These are phyloP conservation scores for Barnettozyma siamensis DNA, from an alignment of 805 yeast genomes.

Conservation along the genomic window DNA sequence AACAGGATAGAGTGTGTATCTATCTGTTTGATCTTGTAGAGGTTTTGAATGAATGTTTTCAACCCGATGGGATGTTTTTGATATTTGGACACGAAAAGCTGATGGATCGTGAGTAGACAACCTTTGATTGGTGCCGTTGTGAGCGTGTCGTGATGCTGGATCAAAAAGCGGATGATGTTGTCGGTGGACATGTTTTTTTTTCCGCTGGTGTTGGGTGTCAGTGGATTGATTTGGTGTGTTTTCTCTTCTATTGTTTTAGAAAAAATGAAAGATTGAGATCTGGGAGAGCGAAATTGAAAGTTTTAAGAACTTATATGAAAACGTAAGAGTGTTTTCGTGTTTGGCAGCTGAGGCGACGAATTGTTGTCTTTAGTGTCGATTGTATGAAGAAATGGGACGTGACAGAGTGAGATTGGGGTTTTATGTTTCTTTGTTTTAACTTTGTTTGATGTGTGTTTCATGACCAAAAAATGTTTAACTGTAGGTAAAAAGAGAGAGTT, in stretches of 20 bases:
- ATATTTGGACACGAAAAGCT: constrained; percentile 1
- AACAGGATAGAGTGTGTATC: constrained; percentile 10
- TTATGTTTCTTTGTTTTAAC: no score
- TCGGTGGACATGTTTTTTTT: background rate
- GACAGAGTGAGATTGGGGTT: no score
- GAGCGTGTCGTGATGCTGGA: background rate
- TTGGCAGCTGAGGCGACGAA: no score
- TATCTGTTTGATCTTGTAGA: constrained; percentile 1
- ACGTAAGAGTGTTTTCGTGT: no score
- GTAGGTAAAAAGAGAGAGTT: no score
- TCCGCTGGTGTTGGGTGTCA: background rate
- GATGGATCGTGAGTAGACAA: background rate
- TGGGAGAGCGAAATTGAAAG: no score
- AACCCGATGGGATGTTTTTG: background rate
- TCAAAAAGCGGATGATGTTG: background rate
- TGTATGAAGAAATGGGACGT: background rate
- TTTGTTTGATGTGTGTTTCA: no score
- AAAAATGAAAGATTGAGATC: no score
- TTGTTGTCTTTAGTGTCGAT: background rate
- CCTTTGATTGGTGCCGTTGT: background rate
- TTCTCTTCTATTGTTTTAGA: no score
- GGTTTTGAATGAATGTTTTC: background rate
- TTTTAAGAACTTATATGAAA: no score
- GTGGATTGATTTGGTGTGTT: background rate
- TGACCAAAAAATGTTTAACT: no score